These are phyloP conservation scores for Globisporangium yorkense DNA, from an alignment of 352 stramenopile genomes.

Conservation along the genomic window DNA sequence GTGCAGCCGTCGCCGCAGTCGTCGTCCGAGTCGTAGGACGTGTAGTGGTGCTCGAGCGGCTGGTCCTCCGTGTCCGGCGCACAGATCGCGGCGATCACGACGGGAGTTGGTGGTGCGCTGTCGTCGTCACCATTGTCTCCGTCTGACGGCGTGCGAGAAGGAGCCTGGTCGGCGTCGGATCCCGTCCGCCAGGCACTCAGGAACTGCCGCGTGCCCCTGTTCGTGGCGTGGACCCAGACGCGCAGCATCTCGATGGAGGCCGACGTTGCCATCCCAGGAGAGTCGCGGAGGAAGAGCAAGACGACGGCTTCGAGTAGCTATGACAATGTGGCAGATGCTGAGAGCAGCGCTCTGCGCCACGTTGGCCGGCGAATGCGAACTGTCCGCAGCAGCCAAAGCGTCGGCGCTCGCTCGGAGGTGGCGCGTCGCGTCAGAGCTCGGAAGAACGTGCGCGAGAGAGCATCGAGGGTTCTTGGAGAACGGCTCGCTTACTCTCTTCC, in stretches of 20 bases:
- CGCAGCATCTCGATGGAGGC: not conserved
- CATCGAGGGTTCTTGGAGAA: too few relatives aligned
- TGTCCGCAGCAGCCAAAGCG: too few relatives aligned
- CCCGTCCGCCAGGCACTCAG: conserved; percentile 1
- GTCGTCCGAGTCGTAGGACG: conserved; percentile 10
- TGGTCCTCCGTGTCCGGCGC: conserved; percentile 4
- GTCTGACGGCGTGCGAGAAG: not conserved
- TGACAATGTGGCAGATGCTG: not conserved
- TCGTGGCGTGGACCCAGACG: conserved; percentile 10
- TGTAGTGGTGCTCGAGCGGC: conserved; percentile 7
- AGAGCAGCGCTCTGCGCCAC: too few relatives aligned
- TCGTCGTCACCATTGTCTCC: not conserved
- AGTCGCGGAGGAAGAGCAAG: not conserved
- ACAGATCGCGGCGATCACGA: conserved; percentile 2
- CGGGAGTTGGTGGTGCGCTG: not conserved
- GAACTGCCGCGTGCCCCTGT: conserved; percentile 6
- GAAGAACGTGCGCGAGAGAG: too few relatives aligned
- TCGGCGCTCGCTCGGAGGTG: too few relatives aligned
- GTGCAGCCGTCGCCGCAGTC: not conserved
- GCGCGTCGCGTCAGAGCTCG: too few relatives aligned
- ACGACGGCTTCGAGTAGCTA: not conserved
- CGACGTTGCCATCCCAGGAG: not conserved
- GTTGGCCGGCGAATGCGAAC: too few relatives aligned
- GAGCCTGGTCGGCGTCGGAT: too few relatives aligned
- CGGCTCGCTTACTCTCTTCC: too few relatives aligned